Evolutionary conservation across 2,329 filamentous ascomycete species (phyloP).

Genomic region (Thelonectria rubi): DNA sequence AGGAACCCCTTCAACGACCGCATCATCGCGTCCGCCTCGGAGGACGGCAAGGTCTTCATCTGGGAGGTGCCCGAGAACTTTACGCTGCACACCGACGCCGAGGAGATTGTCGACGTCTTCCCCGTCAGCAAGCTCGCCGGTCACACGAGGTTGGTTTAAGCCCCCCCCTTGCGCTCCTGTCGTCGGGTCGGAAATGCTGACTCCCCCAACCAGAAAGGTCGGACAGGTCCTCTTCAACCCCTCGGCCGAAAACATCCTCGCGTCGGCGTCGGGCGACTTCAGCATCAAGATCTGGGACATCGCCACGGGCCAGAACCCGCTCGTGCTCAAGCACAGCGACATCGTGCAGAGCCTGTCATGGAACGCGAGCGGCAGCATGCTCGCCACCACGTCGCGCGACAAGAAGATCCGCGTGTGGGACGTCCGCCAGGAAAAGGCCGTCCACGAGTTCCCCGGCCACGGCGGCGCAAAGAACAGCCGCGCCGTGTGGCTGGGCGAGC

Average conservation of each 20-base stretch:
- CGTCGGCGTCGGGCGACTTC: constrained; percentile 93
- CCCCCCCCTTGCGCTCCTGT: neutral
- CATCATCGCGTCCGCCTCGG: constrained; percentile 90
- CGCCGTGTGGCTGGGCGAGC: constrained; percentile 96
- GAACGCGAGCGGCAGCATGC: constrained; percentile 86
- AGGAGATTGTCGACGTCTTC: constrained; percentile 82
- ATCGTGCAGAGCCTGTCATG: constrained; percentile 96
- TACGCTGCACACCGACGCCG: constrained; percentile 82
- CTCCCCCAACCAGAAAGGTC: constrained; percentile 76
- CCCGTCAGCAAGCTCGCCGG: constrained; percentile 85
- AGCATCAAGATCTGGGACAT: constrained; percentile 97
- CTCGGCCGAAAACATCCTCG: constrained; percentile 92
- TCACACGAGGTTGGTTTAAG: constrained; percentile 81
- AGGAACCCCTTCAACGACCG: constrained; percentile 96
- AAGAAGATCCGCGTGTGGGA: constrained; percentile 99
- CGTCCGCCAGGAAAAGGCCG: constrained; percentile 88
- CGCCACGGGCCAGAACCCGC: constrained; percentile 75
- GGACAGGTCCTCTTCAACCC: constrained; percentile 99
- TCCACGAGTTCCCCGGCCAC: constrained; percentile 86
- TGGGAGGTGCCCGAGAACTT: constrained; percentile 95
- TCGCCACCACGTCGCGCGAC: constrained; percentile 94
- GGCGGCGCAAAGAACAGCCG: constrained; percentile 97
- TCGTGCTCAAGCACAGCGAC: constrained; percentile 85
- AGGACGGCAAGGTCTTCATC: constrained; percentile 96
- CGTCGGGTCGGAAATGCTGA: constrained; percentile 27